phyloP scores from a whole-genome alignment of 2,329 filamentous ascomycete genomes.

The Trichoderma lentiforme region DNA sequence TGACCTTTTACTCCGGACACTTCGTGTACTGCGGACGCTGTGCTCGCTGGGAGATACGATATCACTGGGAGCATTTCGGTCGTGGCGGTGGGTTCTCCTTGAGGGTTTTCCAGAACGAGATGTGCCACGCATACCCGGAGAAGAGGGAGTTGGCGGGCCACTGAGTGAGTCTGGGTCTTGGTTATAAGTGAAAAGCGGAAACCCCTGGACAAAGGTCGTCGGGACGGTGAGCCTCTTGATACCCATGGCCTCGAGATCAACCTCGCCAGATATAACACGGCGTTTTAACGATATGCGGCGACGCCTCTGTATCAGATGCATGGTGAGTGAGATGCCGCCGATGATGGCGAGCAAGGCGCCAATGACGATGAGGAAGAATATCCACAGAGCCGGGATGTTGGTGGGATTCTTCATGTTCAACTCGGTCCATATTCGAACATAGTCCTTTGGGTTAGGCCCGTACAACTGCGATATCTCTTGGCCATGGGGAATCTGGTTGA shows the following conservation, averaged over 20 bases:
- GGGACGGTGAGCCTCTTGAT: conserved; percentile 81
- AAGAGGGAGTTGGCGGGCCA: conserved; percentile 36
- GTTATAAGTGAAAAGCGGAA: conserved; percentile 77
- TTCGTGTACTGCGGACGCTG: conserved; percentile 25
- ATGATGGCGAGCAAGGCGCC: conserved; percentile 69
- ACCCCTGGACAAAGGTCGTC: conserved; percentile 62
- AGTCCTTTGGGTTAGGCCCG: conserved; percentile 54
- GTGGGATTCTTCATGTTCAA: conserved; percentile 46
- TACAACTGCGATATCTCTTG: conserved; percentile 54
- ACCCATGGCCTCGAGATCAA: conserved; percentile 81
- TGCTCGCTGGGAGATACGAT: conserved; percentile 23
- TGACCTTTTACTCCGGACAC: conserved; percentile 38
- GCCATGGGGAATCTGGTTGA: conserved; percentile 59
- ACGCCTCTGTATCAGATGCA: conserved; percentile 74
- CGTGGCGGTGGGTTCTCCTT: conserved; percentile 31
- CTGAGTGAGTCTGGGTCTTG: conserved; percentile 46
- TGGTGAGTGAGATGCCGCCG: conserved; percentile 61
- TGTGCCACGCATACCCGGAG: conserved; percentile 28
- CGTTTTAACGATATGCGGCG: conserved; percentile 65
- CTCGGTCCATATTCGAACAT: conserved; percentile 58
- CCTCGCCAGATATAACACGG: conserved; percentile 72
- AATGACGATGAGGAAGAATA: conserved; percentile 69
- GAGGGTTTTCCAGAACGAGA: conserved; percentile 30
- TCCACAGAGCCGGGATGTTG: conserved; percentile 72
- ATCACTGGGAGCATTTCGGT: conserved; percentile 30